Conservation (phyloP, 2,329 filamentous ascomycete genomes). For the Beauveria scarabaeidicola region DNA sequence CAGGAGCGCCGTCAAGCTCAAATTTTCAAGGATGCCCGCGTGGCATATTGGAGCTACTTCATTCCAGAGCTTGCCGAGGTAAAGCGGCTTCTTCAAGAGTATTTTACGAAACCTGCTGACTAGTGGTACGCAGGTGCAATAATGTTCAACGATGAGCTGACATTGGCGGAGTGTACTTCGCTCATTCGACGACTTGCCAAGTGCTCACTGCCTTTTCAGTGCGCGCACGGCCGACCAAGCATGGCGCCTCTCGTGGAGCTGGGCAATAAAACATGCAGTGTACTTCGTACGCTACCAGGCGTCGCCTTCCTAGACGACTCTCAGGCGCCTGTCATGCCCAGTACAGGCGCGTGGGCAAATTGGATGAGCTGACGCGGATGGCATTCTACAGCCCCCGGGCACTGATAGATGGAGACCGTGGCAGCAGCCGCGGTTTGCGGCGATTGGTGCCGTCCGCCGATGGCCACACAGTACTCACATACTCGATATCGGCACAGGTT, state of each 20-base stretch:
- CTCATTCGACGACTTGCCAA: slow-evolving; percentile 49
- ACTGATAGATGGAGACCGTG: neutral
- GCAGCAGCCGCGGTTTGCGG: no score
- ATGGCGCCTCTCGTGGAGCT: slow-evolving; percentile 55
- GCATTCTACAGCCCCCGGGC: neutral
- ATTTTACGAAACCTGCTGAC: slow-evolving; percentile 8
- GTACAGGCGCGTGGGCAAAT: slow-evolving; percentile 15
- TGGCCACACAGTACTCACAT: no score
- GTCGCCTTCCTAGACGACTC: neutral
- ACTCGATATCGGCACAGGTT: no score
- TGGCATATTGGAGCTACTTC: slow-evolving; percentile 66
- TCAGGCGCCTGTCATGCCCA: neutral
- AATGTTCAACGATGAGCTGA: slow-evolving; percentile 74
- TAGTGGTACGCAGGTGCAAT: slow-evolving; percentile 44
- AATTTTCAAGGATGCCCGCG: slow-evolving; percentile 62
- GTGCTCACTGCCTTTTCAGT: slow-evolving; percentile 72
- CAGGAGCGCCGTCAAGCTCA: slow-evolving; percentile 9
- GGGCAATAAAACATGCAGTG: slow-evolving; percentile 17
- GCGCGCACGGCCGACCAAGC: slow-evolving; percentile 67
- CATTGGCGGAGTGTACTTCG: slow-evolving; percentile 44
- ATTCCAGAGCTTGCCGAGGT: slow-evolving; percentile 69
- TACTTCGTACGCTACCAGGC: neutral
- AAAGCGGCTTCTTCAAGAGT: slow-evolving; percentile 15
- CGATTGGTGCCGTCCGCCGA: neutral
- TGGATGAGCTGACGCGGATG: slow-evolving; percentile 14